Base-by-base conservation (phyloP, 108 stramenopile species). In the Cyclotella kingstonii region DNA sequence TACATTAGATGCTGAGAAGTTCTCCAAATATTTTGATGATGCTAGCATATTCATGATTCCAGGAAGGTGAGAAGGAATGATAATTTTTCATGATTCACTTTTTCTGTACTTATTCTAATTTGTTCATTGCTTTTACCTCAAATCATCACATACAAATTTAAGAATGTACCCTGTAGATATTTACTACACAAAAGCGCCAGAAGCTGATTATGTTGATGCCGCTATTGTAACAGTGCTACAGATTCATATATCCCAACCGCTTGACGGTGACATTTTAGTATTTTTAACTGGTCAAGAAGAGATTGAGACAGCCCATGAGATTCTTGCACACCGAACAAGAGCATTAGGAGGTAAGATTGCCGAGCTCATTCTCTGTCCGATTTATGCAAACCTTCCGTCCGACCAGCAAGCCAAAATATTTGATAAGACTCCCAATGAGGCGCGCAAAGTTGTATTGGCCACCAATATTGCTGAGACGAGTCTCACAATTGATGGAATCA, bases 391-490 rank as follows among this genome's bases (percentile, higher is more conserved):
- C 49, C 79, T 99, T 12, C 98, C 99, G 1, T 84, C 89, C 6
- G 99, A 99, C 18, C 95, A 98, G 73, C 99, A 99, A 76, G 98
- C 99, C n/a, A 98, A 97, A 78, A 97, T 98, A 21, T 98, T 99
- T 66, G 95, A 97, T 59, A 82, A 92, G 54, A 95, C 96, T 8
- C 99, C 97, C 0, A 87, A 89, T 42, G 90, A 84, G 1, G 91
- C 95, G 10, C 77, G 99, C 2, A 98, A 98, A 79, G 98, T 99
- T 1, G 96, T 99, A 3, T 64, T 99, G 26, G 98, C 96, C 11
- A 99, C 99, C 4, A 99, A 99, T 77, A 99, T 99, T 70, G 98
- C 97, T 0, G 95, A 96, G 64, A 95, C 99, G 8, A 83, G 80
- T 40, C 70, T 99, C 0, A 99, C 99, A 0, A 98, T 99, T 54